Conservation (phyloP, 768 basidiomycete species). For the Termitomyces titanicus region DNA sequence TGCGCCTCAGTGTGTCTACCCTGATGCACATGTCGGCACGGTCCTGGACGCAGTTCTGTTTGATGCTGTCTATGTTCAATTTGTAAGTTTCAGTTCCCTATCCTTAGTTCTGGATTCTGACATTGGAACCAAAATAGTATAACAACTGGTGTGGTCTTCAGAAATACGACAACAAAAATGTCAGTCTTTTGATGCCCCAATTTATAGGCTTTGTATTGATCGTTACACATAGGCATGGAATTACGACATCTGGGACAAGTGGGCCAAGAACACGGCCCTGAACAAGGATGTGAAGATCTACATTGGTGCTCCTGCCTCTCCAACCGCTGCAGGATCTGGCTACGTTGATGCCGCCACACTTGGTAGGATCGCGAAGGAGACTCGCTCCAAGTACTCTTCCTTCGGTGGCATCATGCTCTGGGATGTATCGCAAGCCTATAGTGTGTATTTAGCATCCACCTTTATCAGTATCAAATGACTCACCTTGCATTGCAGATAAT, state of each 20-base stretch:
- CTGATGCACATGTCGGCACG: slow-evolving; percentile 51
- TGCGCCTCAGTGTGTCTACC: slow-evolving; percentile 57
- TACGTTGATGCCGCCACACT: slow-evolving; percentile 43
- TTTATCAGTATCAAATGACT: neutral
- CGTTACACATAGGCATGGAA: slow-evolving; percentile 33
- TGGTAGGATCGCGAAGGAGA: slow-evolving; percentile 33
- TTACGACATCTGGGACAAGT: slow-evolving; percentile 46
- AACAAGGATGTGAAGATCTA: slow-evolving; percentile 52
- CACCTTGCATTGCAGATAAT: slow-evolving; percentile 24
- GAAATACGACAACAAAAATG: slow-evolving; percentile 37
- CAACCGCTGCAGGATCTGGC: slow-evolving; percentile 46
- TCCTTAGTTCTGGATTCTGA: neutral
- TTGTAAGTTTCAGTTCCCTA: slow-evolving; percentile 13
- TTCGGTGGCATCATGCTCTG: slow-evolving; percentile 51
- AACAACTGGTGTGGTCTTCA: slow-evolving; percentile 27
- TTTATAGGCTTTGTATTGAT: neutral
- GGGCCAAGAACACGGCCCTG: slow-evolving; percentile 50
- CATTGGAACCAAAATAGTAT: slow-evolving; percentile 6
- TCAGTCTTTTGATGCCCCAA: neutral
- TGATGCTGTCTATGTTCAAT: slow-evolving; percentile 67
- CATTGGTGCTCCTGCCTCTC: slow-evolving; percentile 52
- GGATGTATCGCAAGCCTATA: slow-evolving; percentile 38
- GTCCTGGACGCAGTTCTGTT: slow-evolving; percentile 57
- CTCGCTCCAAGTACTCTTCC: slow-evolving; percentile 43
- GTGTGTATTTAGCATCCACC: slow-evolving; percentile 12